Evolutionary conservation across 83 land plant species (phyloP).

Genomic region (Larix sibirica): DNA sequence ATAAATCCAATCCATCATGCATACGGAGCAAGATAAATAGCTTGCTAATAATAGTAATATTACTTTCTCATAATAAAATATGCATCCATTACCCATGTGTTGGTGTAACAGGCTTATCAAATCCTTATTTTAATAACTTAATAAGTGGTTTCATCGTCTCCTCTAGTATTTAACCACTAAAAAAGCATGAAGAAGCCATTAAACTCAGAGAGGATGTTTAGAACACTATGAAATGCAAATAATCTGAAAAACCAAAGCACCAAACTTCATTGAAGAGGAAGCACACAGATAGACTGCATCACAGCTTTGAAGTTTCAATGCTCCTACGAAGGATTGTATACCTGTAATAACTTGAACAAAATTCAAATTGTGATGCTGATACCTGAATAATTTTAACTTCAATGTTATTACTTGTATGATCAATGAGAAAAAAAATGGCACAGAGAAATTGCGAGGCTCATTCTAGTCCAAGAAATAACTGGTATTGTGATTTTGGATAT

Average conservation of each 20-base stretch:
- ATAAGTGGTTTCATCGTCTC: neutral
- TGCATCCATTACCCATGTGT: neutral
- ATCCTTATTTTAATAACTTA: neutral
- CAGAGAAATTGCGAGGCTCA: no score
- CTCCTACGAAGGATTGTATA: neutral
- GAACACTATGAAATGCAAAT: neutral
- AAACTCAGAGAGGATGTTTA: neutral
- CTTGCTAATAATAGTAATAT: neutral
- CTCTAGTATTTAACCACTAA: neutral
- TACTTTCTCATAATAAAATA: neutral
- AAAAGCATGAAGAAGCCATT: no score
- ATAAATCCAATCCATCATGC: neutral
- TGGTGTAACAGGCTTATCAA: neutral
- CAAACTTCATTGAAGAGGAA: neutral
- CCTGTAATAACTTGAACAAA: neutral
- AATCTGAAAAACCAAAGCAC: neutral
- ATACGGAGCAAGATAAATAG: neutral
- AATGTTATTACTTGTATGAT: neutral
- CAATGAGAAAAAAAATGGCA: neutral
- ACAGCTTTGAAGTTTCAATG: neutral
- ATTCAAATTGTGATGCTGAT: slow-evolving; percentile 5
- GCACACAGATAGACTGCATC: neutral
- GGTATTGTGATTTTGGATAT: no score
- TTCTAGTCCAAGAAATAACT: no score
- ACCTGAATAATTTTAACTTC: neutral